These are phyloP conservation scores for Cladosporium velox DNA, from an alignment of 2,329 filamentous ascomycete genomes.

Conservation along the genomic window DNA sequence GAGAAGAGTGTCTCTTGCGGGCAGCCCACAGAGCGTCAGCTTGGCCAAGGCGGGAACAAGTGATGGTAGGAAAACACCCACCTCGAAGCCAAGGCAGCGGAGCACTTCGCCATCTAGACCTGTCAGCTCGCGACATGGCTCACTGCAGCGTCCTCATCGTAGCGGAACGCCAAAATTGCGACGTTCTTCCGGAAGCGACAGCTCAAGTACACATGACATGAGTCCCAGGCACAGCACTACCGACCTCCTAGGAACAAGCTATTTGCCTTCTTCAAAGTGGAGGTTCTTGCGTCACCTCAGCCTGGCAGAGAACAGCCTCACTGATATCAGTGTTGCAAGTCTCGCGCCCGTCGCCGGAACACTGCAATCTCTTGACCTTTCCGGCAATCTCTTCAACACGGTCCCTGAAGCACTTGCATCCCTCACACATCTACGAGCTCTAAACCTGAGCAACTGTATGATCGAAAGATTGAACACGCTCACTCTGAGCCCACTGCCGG, in stretches of 20 bases:
- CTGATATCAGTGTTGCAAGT: slow-evolving; percentile 72
- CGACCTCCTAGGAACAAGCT: slow-evolving; percentile 70
- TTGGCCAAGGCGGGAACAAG: slow-evolving; percentile 62
- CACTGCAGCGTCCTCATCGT: slow-evolving; percentile 64
- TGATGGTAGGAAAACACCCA: slow-evolving; percentile 39
- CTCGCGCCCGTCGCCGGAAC: slow-evolving; percentile 82
- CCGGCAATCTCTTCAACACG: slow-evolving; percentile 89
- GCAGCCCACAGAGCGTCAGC: slow-evolving; percentile 50
- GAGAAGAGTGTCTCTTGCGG: slow-evolving; percentile 47
- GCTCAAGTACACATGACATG: slow-evolving; percentile 67
- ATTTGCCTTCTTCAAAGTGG: slow-evolving; percentile 87
- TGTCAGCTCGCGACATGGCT: slow-evolving; percentile 65
- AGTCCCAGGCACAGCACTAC: slow-evolving; percentile 68
- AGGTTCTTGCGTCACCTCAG: slow-evolving; percentile 90
- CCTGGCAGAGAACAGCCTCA: slow-evolving; percentile 87
- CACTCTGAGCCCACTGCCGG: slow-evolving; percentile 80
- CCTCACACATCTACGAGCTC: slow-evolving; percentile 80
- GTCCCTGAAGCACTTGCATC: slow-evolving; percentile 88
- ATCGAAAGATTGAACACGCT: slow-evolving; percentile 91
- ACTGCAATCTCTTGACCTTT: slow-evolving; percentile 88
- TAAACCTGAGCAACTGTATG: slow-evolving; percentile 97
- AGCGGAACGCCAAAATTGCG: slow-evolving; percentile 71
- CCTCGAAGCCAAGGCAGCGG: slow-evolving; percentile 52
- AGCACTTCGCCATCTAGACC: slow-evolving; percentile 83
- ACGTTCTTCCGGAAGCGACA: slow-evolving; percentile 90